Evolutionary conservation across 108 stramenopile species (phyloP), one percentile per base, ranked within the genome.

Genomic region (Bacterosira constricta): DNA sequence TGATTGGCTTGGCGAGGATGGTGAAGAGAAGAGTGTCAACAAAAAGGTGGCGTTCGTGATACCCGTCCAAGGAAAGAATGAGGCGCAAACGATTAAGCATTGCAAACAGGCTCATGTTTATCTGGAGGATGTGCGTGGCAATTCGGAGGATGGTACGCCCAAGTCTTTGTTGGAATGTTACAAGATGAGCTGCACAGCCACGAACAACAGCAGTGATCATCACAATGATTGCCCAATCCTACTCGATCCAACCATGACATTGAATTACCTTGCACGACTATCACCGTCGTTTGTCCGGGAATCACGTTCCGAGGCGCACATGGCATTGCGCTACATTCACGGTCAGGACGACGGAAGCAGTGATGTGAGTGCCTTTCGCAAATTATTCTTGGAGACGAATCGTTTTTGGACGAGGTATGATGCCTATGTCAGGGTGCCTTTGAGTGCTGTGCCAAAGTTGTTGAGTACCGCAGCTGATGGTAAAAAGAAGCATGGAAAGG

Each of bases 391-490:
- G 71, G 76, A 78, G 50, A 75, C 74, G 2, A 63, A 79, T 68
- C 76, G 93, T 25, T 94, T 94, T 71, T 94, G 86, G 85, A 75
- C 76, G 42, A 75, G 87, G 37, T 89, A 85, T 73, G 93, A 94
- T 66, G 79, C 86, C 15, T 94, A 91, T 49, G 34, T 91, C 5
- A 77, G 71, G 18, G 56, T 94, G 30, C 85, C 83, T 31, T 29
- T 86, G 54, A 23, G 38, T n/a, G n/a, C 13, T 26, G 47, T 79
- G n/a, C 78, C 78, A 38, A 84, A 55, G 73, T 66, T 58, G 74
- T 57, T 23, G 8, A 17, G 36, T 25, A 26, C 41, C 3, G 47
- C 31, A 27, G 7, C 15, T 11, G 44, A n/a, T 27, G 38, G 39
- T 57, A 15, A 18, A 17, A 69, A 38, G 36, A 67, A 31, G 21